Conservation (phyloP, 768 basidiomycete species). For the Lactarius deliciosus region DNA sequence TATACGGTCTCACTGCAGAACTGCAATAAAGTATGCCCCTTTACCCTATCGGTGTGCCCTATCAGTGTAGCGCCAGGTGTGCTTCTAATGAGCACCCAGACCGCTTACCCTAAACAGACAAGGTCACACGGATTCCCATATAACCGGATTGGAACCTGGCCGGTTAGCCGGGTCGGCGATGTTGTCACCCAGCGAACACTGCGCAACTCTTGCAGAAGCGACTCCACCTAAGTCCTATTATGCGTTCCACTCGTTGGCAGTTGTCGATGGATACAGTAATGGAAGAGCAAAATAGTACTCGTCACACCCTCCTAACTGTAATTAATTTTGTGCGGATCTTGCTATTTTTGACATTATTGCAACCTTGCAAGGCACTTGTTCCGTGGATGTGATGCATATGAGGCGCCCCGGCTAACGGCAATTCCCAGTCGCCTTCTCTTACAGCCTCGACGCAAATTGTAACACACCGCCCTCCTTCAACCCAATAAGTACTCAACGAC, state of each 20-base stretch:
- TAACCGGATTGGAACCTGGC: background rate
- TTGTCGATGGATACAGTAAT: background rate
- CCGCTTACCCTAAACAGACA: too few species aligned
- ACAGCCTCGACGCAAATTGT: background rate
- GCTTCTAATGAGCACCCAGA: too few species aligned
- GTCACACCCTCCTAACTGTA: background rate
- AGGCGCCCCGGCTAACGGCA: background rate
- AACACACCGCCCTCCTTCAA: background rate
- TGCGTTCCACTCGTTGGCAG: background rate
- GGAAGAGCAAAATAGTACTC: background rate
- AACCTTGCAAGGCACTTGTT: background rate
- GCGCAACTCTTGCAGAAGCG: background rate
- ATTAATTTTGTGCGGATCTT: background rate
- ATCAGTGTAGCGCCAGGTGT: too few species aligned
- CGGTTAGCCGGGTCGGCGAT: background rate
- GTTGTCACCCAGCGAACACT: background rate
- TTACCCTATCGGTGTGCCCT: background rate
- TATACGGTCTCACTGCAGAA: slow-evolving; percentile 10
- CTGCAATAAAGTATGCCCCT: background rate
- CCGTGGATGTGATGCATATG: too few species aligned
- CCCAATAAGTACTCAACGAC: background rate
- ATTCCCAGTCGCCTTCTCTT: background rate
- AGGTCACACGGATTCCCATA: background rate
- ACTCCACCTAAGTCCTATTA: background rate
- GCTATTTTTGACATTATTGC: background rate